A percentile compares a stretch with the other conserved stretches of the same genome.
Evolutionary conservation across 108 stramenopile genomes (phyloP).

Genomic region (Cyclotella distinguenda): DNA sequence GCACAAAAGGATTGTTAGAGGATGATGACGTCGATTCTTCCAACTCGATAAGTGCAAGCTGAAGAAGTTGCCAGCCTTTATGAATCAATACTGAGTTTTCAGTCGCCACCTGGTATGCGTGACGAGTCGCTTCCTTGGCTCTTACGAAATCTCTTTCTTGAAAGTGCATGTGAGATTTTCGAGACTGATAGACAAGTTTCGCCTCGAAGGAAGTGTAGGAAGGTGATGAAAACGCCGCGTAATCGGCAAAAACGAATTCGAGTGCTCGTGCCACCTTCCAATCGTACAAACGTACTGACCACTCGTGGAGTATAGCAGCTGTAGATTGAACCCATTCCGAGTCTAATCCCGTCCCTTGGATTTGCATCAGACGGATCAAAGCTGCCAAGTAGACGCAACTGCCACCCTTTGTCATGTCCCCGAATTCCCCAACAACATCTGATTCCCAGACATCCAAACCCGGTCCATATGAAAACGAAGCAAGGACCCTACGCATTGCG

Average conservation of each 20-base stretch:
- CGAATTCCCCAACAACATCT: neutral
- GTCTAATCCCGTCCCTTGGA: conserved; percentile 3
- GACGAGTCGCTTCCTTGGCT: conserved; percentile 27
- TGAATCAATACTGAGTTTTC: conserved; percentile 40
- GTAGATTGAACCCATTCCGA: conserved; percentile 25
- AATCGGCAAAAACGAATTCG: conserved; percentile 30
- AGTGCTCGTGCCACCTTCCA: conserved; percentile 23
- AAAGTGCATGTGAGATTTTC: conserved; percentile 24
- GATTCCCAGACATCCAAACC: conserved; percentile 22
- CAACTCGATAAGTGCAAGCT: conserved; percentile 54
- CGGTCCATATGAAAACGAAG: conserved; percentile 28
- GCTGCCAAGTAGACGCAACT: neutral
- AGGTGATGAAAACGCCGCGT: conserved; percentile 29
- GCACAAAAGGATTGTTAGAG: conserved; percentile 18
- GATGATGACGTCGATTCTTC: conserved; percentile 42
- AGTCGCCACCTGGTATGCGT: conserved; percentile 28
- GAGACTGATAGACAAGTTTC: conserved; percentile 18
- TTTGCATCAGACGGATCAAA: neutral
- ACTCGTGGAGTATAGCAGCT: conserved; percentile 39
- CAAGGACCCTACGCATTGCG: conserved; percentile 32
- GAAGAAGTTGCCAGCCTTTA: conserved; percentile 55
- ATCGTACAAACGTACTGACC: conserved; percentile 40
- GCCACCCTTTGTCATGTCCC: neutral
- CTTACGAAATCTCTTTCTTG: conserved; percentile 19
- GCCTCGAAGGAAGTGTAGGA: conserved; percentile 21